Base-by-base conservation (phyloP, 352 stramenopile species). In the Globisporangium cystogenes region DNA sequence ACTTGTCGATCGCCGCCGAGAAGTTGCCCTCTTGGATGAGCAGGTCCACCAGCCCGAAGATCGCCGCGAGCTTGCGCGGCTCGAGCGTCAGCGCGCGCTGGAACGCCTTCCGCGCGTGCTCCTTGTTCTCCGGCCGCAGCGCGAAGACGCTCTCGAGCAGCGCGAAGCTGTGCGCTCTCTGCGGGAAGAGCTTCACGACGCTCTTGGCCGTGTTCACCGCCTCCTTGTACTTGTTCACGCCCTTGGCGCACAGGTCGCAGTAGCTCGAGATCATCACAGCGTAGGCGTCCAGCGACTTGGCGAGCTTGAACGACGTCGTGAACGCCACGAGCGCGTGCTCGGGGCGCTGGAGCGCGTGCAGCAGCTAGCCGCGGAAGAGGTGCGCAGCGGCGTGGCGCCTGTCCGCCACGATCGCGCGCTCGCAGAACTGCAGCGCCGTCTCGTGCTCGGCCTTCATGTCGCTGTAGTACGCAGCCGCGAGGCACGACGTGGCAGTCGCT, bases 131-230 rank as follows among this genome's bases (percentile, higher is more conserved):
- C 0, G 74, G 65, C 15, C 68, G 75, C 10, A 92, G 58, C n/a
- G 78, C 72, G 45, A 91, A 77, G 33, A 90, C 83, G 15, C 60
- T 83, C n/a, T 79, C 83, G 21, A 92, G 59, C n/a, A 94, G 62
- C 42, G 74, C 68, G 39, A 82, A 87, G 59, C 76, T 86, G 31
- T 88, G 71, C 3, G 79, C 70, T 36, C 85, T 84, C 1, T 84
- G 67, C 3, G 83, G 81, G 39, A 85, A 89, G 18, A 89, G 51
- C 51, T 86, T 87, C 18, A 90, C 64, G 10, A 86, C 68, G 15
- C 72, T 80, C 48, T 82, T 82, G 26, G 83, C 83, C 3, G 75
- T 79, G 21, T 65, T 68, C 27, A 91, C 68, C 0, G 83, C 83
- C 51, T 94, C 81, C 26, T 86, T 86, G 72, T 86, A 91, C 36